Evolutionary conservation across 2,329 filamentous ascomycete genomes (phyloP).

Genomic region (Zalaria sp.): DNA sequence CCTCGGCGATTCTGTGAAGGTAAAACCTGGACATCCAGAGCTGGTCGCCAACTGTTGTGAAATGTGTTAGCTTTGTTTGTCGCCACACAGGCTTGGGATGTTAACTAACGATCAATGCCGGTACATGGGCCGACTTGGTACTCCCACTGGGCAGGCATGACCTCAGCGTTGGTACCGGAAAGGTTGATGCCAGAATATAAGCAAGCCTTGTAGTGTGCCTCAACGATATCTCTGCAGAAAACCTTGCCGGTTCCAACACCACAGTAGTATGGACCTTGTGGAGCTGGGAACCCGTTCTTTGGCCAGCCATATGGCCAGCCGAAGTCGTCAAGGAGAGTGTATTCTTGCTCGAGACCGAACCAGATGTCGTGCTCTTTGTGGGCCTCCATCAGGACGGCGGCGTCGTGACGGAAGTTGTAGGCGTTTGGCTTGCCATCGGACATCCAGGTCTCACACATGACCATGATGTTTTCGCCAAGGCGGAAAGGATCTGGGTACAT

Average conservation of each 20-base stretch:
- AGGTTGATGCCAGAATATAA: conserved; percentile 84
- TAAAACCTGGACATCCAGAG: conserved; percentile 90
- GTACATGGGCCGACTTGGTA: conserved; percentile 88
- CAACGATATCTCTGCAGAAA: conserved; percentile 94
- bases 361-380: conserved; percentile 75
- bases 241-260: conserved; percentile 96
- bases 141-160: conserved; percentile 97
- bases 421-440: conserved; percentile 92
- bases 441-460: conserved; percentile 90
- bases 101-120: conserved; percentile 62
- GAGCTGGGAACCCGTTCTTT: conserved; percentile 74
- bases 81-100: neutral
- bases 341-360: conserved; percentile 98
- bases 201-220: conserved; percentile 84
- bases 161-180: conserved; percentile 97
- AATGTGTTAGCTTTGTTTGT: conserved; percentile 10
- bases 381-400: conserved; percentile 75
- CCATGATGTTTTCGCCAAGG: conserved; percentile 77
- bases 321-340: conserved; percentile 76
- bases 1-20: conserved; percentile 82
- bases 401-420: conserved; percentile 95
- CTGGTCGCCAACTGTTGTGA: conserved; percentile 66
- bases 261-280: conserved; percentile 93
- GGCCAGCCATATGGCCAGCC: conserved; percentile 91
- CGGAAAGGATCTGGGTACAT: conserved; percentile 90